Conservation (phyloP, 371 early-diverging fungal genomes). For the Capillidium heterosporum region DNA sequence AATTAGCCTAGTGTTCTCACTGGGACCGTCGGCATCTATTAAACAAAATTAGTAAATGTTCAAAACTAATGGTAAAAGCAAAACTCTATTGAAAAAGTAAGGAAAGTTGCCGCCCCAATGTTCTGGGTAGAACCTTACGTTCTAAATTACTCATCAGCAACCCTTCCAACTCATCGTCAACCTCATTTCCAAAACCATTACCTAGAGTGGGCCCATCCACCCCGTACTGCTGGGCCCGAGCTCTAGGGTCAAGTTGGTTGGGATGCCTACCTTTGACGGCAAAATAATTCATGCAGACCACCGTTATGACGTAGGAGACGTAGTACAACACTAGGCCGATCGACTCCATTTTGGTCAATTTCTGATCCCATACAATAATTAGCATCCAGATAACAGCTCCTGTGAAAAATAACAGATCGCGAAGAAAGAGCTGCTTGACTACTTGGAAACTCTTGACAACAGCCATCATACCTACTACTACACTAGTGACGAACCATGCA, state of each 20-base stretch:
- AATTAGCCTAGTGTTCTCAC: background rate
- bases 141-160: slow-evolving; percentile 22
- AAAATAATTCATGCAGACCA: slow-evolving; percentile 32
- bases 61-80: background rate
- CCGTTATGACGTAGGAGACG: slow-evolving; percentile 29
- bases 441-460: slow-evolving; percentile 45
- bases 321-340: slow-evolving; percentile 30
- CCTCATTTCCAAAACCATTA: slow-evolving; percentile 19
- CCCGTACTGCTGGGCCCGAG: slow-evolving; percentile 12
- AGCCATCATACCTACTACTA: slow-evolving; percentile 59
- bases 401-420: slow-evolving; percentile 52
- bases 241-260: slow-evolving; percentile 19
- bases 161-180: slow-evolving; percentile 3
- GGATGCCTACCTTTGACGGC: slow-evolving; percentile 14
- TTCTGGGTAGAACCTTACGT: slow-evolving; percentile 12
- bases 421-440: slow-evolving; percentile 33
- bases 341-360: slow-evolving; percentile 38
- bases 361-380: slow-evolving; percentile 31
- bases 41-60: background rate
- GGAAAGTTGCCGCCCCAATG: too few relatives aligned
- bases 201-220: slow-evolving; percentile 5
- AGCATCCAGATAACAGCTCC: slow-evolving; percentile 35
- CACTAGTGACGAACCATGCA: slow-evolving; percentile 50
- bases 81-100: background rate
- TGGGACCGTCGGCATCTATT: background rate